Conservation (phyloP, 768 basidiomycete genomes). For the Boletus tylopilopsis region DNA sequence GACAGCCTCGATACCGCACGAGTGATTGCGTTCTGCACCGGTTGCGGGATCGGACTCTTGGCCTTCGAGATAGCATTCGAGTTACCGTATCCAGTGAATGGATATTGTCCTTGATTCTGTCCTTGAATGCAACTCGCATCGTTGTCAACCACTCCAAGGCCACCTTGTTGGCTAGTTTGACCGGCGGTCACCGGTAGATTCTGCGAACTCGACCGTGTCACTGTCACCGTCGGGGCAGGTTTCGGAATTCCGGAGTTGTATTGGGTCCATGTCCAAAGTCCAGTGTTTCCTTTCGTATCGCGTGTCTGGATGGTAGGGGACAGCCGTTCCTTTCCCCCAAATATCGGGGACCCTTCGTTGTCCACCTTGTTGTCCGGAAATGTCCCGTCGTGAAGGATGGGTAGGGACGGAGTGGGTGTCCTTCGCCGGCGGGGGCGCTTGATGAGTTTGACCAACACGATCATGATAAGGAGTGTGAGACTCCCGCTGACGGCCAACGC, state of each 20-base stretch:
- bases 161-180: conserved; percentile 7
- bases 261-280: conserved; percentile 56
- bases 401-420: conserved; percentile 72
- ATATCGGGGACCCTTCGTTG: conserved; percentile 63
- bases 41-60: conserved; percentile 33
- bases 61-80: conserved; percentile 20
- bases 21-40: conserved; percentile 38
- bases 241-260: conserved; percentile 40
- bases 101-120: conserved; percentile 14
- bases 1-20: conserved; percentile 40
- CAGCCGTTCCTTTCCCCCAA: conserved; percentile 70
- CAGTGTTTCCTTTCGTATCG: conserved; percentile 38
- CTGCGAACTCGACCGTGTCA: conserved; percentile 24
- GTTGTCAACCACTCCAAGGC: conserved; percentile 2
- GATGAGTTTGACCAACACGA: conserved; percentile 46
- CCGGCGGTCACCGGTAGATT: conserved; percentile 8
- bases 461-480: conserved; percentile 45
- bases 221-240: conserved; percentile 21
- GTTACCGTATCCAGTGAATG: conserved; percentile 27
- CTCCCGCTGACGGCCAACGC: conserved; percentile 51
- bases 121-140: conserved; percentile 13
- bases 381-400: conserved; percentile 58
- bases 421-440: conserved; percentile 47
- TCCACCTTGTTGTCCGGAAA: conserved; percentile 43
- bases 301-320: conserved; percentile 30